Evolutionary conservation across 106 monocot species (phyloP).

Genomic region (Iris macrosiphon): DNA sequence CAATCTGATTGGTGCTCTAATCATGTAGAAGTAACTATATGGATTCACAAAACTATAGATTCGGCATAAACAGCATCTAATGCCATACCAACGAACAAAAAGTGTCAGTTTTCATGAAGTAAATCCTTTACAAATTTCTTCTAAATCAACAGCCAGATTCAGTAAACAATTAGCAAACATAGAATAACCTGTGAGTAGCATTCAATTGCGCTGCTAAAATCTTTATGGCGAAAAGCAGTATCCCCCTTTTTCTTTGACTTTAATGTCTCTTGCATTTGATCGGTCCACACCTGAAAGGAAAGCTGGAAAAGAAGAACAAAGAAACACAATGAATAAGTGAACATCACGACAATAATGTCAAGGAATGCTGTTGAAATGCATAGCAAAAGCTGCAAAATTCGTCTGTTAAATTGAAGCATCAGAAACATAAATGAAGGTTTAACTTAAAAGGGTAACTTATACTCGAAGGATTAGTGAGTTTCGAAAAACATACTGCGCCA

Average conservation of each 20-base stretch:
- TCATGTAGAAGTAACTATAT: not conserved
- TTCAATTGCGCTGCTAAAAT: slow-evolving; percentile 76
- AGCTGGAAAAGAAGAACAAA: slow-evolving; percentile 40
- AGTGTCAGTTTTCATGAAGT: too few species aligned
- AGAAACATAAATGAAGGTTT: not conserved
- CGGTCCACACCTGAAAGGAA: slow-evolving; percentile 99
- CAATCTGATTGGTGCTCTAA: not conserved
- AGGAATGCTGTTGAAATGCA: not conserved
- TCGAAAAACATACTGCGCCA: not conserved
- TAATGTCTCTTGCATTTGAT: slow-evolving; percentile 99
- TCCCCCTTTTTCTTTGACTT: slow-evolving; percentile 98
- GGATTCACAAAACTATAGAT: not conserved
- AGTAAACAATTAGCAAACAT: not conserved
- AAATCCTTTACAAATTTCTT: not conserved
- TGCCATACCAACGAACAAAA: not conserved
- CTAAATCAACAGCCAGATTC: not conserved
- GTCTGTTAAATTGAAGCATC: not conserved
- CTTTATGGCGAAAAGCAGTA: slow-evolving; percentile 81
- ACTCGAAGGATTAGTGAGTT: not conserved
- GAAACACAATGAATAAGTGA: slow-evolving; percentile 3
- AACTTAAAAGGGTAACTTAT: not conserved
- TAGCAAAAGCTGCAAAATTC: not conserved
- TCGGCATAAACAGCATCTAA: not conserved
- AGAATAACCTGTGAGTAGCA: slow-evolving; percentile 72
- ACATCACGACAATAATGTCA: not conserved